phyloP scores from a whole-genome alignment of 148 eudicot genomes.

The Amaranthus cruentus region DNA sequence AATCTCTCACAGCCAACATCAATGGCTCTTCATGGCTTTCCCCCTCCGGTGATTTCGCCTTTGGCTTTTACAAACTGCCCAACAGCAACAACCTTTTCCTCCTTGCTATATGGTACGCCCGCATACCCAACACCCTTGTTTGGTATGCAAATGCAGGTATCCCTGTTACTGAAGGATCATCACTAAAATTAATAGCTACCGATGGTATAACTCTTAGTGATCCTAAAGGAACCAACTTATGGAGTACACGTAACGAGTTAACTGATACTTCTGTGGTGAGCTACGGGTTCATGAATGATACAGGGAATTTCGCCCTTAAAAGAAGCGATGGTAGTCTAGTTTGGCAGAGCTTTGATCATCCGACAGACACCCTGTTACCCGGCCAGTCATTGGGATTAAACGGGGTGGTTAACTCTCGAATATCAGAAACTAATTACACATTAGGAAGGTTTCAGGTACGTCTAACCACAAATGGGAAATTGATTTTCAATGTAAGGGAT shows the following conservation, averaged over 20 bases:
- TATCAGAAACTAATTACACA: conserved; percentile 25
- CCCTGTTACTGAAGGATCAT: conserved; percentile 30
- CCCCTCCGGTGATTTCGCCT: conserved; percentile 45
- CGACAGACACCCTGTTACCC: conserved; percentile 27
- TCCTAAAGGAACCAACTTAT: conserved; percentile 25
- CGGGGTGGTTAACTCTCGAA: conserved; percentile 15
- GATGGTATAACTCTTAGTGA: conserved; percentile 38
- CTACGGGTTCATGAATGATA: conserved; percentile 33
- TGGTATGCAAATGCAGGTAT: conserved; percentile 33
- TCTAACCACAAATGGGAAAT: conserved; percentile 23
- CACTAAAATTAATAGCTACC: conserved; percentile 19
- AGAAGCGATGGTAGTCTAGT: conserved; percentile 15
- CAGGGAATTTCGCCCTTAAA: conserved; percentile 35
- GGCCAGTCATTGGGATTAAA: conserved; percentile 23
- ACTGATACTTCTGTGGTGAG: neutral
- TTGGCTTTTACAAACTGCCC: conserved; percentile 28
- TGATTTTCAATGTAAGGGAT: conserved; percentile 28
- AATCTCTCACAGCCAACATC: conserved; percentile 23
- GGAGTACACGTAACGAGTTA: conserved; percentile 15
- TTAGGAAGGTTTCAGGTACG: conserved; percentile 32
- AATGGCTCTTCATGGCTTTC: conserved; percentile 36
- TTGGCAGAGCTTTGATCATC: too few species aligned
- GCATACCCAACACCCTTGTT: conserved; percentile 37
- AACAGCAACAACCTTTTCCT: conserved; percentile 21
- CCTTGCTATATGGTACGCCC: conserved; percentile 41